Conservation (phyloP, 129 eudicot species). For the Flaveria ramosissima region DNA sequence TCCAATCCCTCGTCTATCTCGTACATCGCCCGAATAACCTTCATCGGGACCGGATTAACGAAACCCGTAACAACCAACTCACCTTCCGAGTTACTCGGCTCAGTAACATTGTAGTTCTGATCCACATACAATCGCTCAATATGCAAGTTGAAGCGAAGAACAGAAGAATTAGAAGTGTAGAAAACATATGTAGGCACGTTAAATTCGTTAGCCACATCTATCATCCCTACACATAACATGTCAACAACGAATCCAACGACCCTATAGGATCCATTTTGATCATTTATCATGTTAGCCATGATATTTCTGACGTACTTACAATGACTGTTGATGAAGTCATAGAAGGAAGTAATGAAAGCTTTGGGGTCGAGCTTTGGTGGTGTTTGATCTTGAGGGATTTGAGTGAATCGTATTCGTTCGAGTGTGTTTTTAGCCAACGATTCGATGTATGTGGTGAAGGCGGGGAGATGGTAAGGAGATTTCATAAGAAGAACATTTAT, state of each 20-base stretch:
- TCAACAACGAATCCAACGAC: constrained; percentile 34
- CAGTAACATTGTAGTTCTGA: background rate
- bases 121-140: constrained; percentile 7
- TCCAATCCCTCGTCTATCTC: background rate
- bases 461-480: constrained; percentile 11
- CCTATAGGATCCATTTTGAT: background rate
- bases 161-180: constrained; percentile 29
- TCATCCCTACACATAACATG: constrained; percentile 34
- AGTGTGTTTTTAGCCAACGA: constrained; percentile 13
- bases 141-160: constrained; percentile 24
- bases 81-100: constrained; percentile 7
- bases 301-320: constrained; percentile 16
- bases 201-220: constrained; percentile 46
- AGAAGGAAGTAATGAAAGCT: constrained; percentile 7
- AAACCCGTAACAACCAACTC: constrained; percentile 19
- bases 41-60: constrained; percentile 22
- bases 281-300: background rate
- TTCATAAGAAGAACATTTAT: constrained; percentile 28
- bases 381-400: constrained; percentile 20
- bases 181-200: constrained; percentile 29
- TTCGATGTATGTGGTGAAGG: constrained; percentile 19
- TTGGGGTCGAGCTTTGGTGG: background rate
- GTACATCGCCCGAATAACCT: constrained; percentile 11
- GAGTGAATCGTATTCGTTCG: constrained; percentile 16
- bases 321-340: constrained; percentile 24